phyloP scores from a whole-genome alignment of 345 rosid species.

The Sonneratia alba region DNA sequence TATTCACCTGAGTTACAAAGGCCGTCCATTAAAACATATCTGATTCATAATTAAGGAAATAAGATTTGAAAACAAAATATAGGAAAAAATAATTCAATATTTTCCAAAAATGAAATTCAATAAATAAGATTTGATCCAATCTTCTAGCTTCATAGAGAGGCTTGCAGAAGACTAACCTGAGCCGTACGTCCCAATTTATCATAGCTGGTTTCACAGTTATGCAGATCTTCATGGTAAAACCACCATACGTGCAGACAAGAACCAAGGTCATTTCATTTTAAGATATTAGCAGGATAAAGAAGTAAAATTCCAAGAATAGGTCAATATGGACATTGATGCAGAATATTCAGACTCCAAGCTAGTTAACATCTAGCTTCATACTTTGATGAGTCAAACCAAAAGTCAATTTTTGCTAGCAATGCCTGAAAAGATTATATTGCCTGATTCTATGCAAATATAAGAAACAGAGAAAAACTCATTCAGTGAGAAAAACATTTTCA shows the following conservation, averaged over 20 bases:
- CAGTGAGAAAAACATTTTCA: not conserved
- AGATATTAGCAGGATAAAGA: not conserved
- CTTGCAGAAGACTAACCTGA: slow-evolving; percentile 36
- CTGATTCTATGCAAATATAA: not conserved
- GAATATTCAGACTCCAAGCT: not conserved
- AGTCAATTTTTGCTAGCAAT: not conserved
- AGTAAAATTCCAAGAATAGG: not conserved
- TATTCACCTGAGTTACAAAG: slow-evolving; percentile 51
- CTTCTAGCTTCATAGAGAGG: not conserved
- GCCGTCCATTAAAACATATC: not conserved
- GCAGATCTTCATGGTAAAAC: slow-evolving; percentile 69
- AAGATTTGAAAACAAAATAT: not conserved
- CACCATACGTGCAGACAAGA: slow-evolving; percentile 26
- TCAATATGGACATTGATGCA: not conserved
- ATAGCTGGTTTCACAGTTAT: slow-evolving; percentile 61
- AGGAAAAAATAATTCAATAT: not conserved
- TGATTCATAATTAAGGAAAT: not conserved
- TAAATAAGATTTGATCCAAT: not conserved
- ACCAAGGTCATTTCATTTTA: slow-evolving; percentile 11
- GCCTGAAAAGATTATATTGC: not conserved
- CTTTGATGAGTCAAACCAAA: not conserved
- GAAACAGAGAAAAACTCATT: not conserved
- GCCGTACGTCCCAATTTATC: slow-evolving; percentile 93
- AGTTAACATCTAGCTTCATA: not conserved
- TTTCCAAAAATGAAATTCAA: not conserved